Percentiles rank a stretch among this genome's conserved stretches.
These are phyloP conservation scores for Diversispora epigaea DNA, from an alignment of 192 early-diverging fungal species.

Conservation along the genomic window DNA sequence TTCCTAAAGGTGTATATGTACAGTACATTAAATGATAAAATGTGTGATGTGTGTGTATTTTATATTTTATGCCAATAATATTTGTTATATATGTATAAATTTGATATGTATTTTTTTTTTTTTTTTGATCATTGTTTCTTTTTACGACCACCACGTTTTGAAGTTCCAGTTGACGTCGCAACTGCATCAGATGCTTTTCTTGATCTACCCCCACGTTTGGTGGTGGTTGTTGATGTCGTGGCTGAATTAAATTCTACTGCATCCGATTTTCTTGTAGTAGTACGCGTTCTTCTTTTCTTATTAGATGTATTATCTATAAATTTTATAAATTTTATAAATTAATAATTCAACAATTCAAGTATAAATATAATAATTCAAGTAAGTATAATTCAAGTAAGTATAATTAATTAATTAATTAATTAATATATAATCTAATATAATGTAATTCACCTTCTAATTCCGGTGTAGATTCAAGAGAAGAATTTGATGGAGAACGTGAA, in stretches of 20 bases:
- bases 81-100: no score
- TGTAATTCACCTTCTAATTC: slow-evolving; percentile 43
- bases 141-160: slow-evolving; percentile 5
- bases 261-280: slow-evolving; percentile 8
- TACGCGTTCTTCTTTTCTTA: not conserved
- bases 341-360: not conserved
- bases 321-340: not conserved
- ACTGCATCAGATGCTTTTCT: slow-evolving; percentile 3
- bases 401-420: no score
- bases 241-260: not conserved
- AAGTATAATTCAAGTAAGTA: no score
- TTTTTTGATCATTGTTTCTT: not conserved
- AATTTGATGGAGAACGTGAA: slow-evolving; percentile 32
- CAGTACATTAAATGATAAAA: no score
- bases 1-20: no score
- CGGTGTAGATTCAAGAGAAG: slow-evolving; percentile 42
- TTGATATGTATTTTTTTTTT: no score
- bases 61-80: no score
- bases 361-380: not conserved
- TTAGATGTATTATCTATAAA: not conserved
- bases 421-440: not conserved
- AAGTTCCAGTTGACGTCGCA: not conserved
- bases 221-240: not conserved
- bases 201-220: not conserved
- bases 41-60: no score